These are phyloP conservation scores for Leucaena leucocephala DNA, from an alignment of 306 rosid genomes.

Conservation along the genomic window DNA sequence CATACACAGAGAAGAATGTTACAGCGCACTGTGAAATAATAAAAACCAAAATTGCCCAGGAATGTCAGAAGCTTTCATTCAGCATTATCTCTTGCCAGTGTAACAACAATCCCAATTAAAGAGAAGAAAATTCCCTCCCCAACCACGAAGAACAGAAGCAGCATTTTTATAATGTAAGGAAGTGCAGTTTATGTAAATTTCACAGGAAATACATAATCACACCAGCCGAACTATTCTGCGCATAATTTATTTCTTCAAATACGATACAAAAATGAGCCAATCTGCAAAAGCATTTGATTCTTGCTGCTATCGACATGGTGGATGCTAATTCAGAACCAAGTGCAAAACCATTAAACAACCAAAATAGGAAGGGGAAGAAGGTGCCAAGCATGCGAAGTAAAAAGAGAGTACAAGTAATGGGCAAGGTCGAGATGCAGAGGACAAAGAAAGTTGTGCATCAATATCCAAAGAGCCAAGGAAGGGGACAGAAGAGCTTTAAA, in stretches of 20 bases:
- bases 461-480: constrained; percentile 68
- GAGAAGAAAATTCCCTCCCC: not conserved
- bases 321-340: constrained; percentile 77
- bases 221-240: constrained; percentile 67
- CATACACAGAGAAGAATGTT: not conserved
- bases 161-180: not conserved
- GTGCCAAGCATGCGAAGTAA: constrained; percentile 26
- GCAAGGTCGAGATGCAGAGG: constrained; percentile 36
- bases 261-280: constrained; percentile 64
- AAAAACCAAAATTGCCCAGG: not conserved
- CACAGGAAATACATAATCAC: not conserved
- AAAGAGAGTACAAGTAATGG: constrained; percentile 29
- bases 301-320: constrained; percentile 93
- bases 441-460: constrained; percentile 33
- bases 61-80: not conserved
- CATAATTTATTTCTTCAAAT: constrained; percentile 51
- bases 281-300: constrained; percentile 83
- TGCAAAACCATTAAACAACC: constrained; percentile 39
- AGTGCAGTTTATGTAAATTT: not conserved
- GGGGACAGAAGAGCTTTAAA: constrained; percentile 59
- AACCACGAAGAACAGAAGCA: not conserved
- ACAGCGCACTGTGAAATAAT: not conserved
- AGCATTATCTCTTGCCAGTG: not conserved
- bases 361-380: constrained; percentile 37
- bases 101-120: not conserved